Percentiles rank a stretch among this genome's conserved stretches.
These are phyloP conservation scores for Botrytis tulipae DNA, from an alignment of 2,329 filamentous ascomycete genomes.

Conservation along the genomic window DNA sequence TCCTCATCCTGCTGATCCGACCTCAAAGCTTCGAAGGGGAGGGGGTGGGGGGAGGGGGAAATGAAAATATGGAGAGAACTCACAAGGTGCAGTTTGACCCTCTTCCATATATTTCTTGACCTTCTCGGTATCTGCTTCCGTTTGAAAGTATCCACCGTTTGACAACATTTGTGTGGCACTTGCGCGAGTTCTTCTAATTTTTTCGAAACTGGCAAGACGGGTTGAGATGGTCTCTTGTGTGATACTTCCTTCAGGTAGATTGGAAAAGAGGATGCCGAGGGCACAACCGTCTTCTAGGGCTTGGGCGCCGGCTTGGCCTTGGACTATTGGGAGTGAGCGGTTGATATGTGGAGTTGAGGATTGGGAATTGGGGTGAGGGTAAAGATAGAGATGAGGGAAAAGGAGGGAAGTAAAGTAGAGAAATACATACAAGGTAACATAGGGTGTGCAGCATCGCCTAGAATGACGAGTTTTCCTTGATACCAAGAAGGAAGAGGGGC, in stretches of 20 bases:
- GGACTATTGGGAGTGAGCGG: conserved; percentile 38
- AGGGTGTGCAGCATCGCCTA: conserved; percentile 69
- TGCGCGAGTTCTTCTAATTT: conserved; percentile 5
- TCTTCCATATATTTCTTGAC: not conserved
- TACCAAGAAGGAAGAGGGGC: conserved; percentile 49
- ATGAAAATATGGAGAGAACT: not conserved
- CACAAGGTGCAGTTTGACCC: conserved; percentile 4
- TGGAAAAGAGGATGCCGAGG: conserved; percentile 39
- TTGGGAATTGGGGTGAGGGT: no score
- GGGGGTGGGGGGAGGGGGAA: no score
- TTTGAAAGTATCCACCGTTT: not conserved
- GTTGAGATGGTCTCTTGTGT: not conserved
- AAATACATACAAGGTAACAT: conserved; percentile 52
- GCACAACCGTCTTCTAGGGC: conserved; percentile 67
- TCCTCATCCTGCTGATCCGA: not conserved
- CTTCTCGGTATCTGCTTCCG: not conserved
- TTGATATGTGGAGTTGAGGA: no score
- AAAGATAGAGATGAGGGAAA: not conserved
- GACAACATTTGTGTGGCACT: conserved; percentile 15
- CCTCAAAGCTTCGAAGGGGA: not conserved
- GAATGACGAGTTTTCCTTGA: conserved; percentile 52
- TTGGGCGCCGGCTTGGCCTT: conserved; percentile 60
- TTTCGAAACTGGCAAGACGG: conserved; percentile 4
- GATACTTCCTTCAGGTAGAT: not conserved
- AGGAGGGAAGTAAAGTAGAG: not conserved